Conservation (phyloP, 345 rosid genomes). For the Odontarrhena argentea region DNA sequence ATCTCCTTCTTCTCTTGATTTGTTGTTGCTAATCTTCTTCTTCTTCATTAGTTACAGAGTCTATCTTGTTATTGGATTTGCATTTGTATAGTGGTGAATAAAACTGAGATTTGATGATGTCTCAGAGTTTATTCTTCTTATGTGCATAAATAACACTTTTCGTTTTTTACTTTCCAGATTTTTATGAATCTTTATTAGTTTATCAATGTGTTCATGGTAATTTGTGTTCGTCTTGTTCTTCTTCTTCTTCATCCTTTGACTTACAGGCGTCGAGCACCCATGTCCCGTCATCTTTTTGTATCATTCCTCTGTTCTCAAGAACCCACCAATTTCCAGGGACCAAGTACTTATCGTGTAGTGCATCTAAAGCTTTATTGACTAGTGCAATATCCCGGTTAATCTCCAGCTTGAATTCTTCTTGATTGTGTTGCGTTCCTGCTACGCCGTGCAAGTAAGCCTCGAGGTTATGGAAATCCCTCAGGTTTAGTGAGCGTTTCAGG, state of each 20-base stretch:
- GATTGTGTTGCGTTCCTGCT: slow-evolving; percentile 37
- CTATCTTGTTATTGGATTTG: not conserved
- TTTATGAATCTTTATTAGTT: not conserved
- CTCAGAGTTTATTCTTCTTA: slow-evolving; percentile 9
- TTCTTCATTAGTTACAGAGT: slow-evolving; percentile 20
- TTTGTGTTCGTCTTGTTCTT: not conserved
- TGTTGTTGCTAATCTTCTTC: not conserved
- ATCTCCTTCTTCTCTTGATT: slow-evolving; percentile 7
- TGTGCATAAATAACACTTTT: slow-evolving; percentile 8
- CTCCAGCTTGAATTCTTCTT: slow-evolving; percentile 35
- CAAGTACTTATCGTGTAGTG: slow-evolving; percentile 41
- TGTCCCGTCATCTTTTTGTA: slow-evolving; percentile 42
- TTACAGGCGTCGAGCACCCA: slow-evolving; percentile 39
- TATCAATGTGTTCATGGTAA: slow-evolving; percentile 9
- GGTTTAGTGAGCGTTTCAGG: slow-evolving; percentile 33
- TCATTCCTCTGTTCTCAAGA: slow-evolving; percentile 43
- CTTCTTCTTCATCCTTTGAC: not conserved
- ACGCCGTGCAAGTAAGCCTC: slow-evolving; percentile 51
- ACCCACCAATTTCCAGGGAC: slow-evolving; percentile 46
- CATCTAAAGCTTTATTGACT: slow-evolving; percentile 42
- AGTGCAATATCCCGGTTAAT: slow-evolving; percentile 39
- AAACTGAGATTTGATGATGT: slow-evolving; percentile 3
- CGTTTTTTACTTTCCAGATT: not conserved
- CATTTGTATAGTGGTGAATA: not conserved
- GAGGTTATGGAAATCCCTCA: slow-evolving; percentile 33